Percentiles rank a stretch among this genome's conserved stretches.
Conservation (phyloP, 1,284 basidiomycete genomes). For the Anthracocystis setariae region DNA sequence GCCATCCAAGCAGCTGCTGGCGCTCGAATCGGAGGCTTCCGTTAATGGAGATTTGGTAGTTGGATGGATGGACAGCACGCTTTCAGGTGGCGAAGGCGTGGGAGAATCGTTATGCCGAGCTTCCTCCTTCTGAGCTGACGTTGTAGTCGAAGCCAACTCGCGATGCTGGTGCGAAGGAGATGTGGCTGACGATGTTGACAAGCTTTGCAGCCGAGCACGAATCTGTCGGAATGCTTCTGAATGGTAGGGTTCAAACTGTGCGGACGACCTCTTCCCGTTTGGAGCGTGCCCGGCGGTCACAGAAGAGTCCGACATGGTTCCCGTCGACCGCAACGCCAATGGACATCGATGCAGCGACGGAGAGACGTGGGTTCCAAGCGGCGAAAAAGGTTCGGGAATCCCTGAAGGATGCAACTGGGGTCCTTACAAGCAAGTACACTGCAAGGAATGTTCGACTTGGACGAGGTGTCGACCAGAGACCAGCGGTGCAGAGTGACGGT, state of each 20-base stretch:
- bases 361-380: not conserved
- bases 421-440: no score
- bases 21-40: constrained; percentile 30
- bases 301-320: not conserved
- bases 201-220: constrained; percentile 14
- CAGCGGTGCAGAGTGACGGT: no score
- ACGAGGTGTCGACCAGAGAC: no score
- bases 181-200: constrained; percentile 8
- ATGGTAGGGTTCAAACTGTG: constrained; percentile 15
- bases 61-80: constrained; percentile 4
- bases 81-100: constrained; percentile 30
- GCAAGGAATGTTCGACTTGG: no score
- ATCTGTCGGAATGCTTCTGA: constrained; percentile 14
- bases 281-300: not conserved
- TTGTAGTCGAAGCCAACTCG: constrained; percentile 1
- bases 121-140: not conserved
- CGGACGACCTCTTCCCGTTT: no score
- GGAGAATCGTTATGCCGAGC: not conserved
- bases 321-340: constrained; percentile 1
- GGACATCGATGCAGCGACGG: constrained; percentile 1
- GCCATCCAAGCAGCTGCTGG: constrained; percentile 9
- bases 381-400: not conserved
- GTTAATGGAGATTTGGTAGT: constrained; percentile 7
- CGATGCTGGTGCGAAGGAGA: not conserved
- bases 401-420: no score